Evolutionary conservation across 805 yeast genomes (phyloP), one percentile per base, ranked within the genome.

Genomic region (Candida qinlingensis): DNA sequence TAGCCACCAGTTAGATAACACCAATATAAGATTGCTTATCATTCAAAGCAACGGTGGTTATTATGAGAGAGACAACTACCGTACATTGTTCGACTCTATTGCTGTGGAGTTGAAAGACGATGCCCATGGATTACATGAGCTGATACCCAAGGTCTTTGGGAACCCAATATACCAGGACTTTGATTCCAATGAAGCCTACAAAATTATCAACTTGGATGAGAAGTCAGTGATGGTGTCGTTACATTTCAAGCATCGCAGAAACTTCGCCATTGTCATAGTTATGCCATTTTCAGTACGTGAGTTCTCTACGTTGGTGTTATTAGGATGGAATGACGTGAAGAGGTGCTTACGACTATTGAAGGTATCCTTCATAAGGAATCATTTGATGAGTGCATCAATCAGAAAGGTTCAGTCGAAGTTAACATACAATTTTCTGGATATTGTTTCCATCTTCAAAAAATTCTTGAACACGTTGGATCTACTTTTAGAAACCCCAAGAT

Each of bases 121-220:
- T 39, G 47, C 51, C 26, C 60, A 58, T 46, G 13, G 46, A 1
- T 12, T 50, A 1, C 37, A 38, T 3, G 54, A 68, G 41, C 51
- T 71, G 41, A 61, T 65, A 46, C 72, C 70, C 29, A 64, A 67
- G 45, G 66, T 68, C 49, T 71, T 71, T 55, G 74, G 75, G 1
- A 70, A 72, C 12, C 66, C 69, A 4, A 57, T 71, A 12, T 55
- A 56, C 38, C 62, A 61, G 40, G 50, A 61, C 65, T 52, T 61
- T 55, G 48, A 64, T 31, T 28, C 41, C 33, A 47, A 44, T 28
- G 50, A 47, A 19, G 50, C 50, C 5, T 47, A 47, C 37, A 47
- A 55, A 26, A 33, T 52, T 13, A 44, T 57, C 52, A 48, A 59
- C 55, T 29, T 69, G 43, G 61, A 71, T 60, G 48, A 47, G n/a